Evolutionary conservation across 495 filamentous ascomycete species (phyloP), one percentile per base, ranked within the genome.

Genomic region (Tricharina praecox): DNA sequence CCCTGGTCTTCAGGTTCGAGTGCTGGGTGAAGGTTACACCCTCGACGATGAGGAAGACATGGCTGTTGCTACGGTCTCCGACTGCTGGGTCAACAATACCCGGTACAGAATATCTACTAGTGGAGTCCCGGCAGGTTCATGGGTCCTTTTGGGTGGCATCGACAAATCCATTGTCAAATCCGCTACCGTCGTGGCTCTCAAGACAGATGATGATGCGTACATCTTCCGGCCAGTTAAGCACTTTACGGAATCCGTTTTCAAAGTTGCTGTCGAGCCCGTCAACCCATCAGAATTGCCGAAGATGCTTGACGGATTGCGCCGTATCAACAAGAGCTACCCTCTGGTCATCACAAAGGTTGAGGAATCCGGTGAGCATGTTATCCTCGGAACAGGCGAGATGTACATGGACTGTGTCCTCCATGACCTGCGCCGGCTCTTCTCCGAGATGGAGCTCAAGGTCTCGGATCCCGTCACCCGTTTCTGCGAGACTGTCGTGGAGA

Each of bases 401-500:
- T 96, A 96, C 66, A 95, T 97, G 85, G 90, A 97, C 65, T 96
- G 88, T 59, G 90, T 95, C 23, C 76, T 97, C 26, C 86, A 97
- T 64, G 90, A 97, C 61, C 73, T 97, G 11, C 84, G 90, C 40
- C 73, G 77, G 21, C 68, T 95, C 18, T 97, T 94, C 63, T 85
- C 88, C n/a, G 86, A 96, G 59, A 97, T 97, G 90, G 92, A 97
- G 59, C 76, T 96, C 64, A 93, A 94, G 66, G 85, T 97, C 38
- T 97, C 90, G 8, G 90, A 97, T 59, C 90, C 90, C 3, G 92
- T 96, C 16, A 95, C 92, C 20, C 76, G 90, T 23, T 97, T 97
- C 70, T 92, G 85, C 64, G 90, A 97, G 67, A 97, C 90, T 2
- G 85, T 93, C n/a, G 85, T 92, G 41, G 92, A 96, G 61, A 92